Conservation (phyloP, 2,329 filamentous ascomycete species). For the Cyclaneusma minus region DNA sequence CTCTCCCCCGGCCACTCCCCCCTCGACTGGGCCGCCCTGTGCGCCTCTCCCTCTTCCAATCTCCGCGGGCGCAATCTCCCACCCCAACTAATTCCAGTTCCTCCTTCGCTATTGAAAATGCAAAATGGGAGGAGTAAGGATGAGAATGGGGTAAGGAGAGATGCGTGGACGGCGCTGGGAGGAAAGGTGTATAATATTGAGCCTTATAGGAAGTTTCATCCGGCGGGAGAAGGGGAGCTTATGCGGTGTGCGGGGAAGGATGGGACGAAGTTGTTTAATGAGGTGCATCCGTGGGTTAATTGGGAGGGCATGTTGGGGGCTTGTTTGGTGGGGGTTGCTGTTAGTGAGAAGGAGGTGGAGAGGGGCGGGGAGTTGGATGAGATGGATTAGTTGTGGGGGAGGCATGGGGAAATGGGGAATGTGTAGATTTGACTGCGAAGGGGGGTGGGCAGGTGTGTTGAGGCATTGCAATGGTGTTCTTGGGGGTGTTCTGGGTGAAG, state of each 20-base stretch:
- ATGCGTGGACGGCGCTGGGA: constrained; percentile 82
- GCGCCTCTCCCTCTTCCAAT: constrained; percentile 42
- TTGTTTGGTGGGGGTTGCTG: constrained; percentile 47
- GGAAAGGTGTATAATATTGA: constrained; percentile 91
- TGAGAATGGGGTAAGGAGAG: too few species aligned
- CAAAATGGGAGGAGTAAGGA: constrained; percentile 73
- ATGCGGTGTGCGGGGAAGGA: constrained; percentile 45
- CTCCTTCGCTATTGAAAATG: constrained; percentile 61
- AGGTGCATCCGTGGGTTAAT: constrained; percentile 59
- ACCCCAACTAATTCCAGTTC: constrained; percentile 47
- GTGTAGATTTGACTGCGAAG: too few species aligned
- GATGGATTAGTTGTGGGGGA: constrained; percentile 51
- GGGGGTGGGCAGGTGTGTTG: too few species aligned
- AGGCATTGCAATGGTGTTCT: too few species aligned
- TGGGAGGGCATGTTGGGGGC: constrained; percentile 53
- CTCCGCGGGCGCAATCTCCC: constrained; percentile 52
- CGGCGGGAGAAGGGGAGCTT: constrained; percentile 67
- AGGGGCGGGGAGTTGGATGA: constrained; percentile 33
- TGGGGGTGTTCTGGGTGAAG: too few species aligned
- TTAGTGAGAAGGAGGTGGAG: constrained; percentile 33
- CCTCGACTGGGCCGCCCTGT: constrained; percentile 84
- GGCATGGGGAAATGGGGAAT: too few species aligned
- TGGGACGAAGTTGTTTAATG: constrained; percentile 46
- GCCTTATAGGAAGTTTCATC: constrained; percentile 81
- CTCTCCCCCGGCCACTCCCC: constrained; percentile 87